These are phyloP conservation scores for Phylloporus sp. DNA, from an alignment of 768 basidiomycete genomes.

Conservation along the genomic window DNA sequence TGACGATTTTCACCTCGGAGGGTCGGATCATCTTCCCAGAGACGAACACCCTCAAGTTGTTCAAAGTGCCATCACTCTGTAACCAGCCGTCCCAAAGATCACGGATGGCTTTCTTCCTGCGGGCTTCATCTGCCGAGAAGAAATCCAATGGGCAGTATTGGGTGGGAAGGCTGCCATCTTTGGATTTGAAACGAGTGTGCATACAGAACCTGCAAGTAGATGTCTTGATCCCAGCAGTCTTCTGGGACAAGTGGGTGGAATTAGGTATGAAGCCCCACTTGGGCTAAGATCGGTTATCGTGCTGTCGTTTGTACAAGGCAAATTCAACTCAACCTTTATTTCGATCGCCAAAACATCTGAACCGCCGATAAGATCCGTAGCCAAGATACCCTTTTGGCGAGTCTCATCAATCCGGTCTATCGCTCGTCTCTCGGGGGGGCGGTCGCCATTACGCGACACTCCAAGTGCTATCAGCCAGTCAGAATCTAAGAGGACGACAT, in stretches of 20 bases:
- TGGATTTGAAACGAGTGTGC: constrained; percentile 60
- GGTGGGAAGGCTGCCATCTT: constrained; percentile 31
- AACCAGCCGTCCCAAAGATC: constrained; percentile 74
- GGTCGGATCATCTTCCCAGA: constrained; percentile 59
- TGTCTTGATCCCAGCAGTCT: constrained; percentile 57
- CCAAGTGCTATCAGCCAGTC: constrained; percentile 62
- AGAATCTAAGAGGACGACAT: constrained; percentile 41
- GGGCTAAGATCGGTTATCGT: constrained; percentile 50
- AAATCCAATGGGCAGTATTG: constrained; percentile 89
- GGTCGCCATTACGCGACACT: constrained; percentile 39
- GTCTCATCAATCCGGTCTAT: constrained; percentile 58
- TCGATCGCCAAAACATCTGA: constrained; percentile 66
- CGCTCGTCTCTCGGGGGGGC: constrained; percentile 55
- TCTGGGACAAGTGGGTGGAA: constrained; percentile 52
- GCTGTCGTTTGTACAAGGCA: neutral
- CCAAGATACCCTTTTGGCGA: constrained; percentile 60
- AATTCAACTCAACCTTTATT: constrained; percentile 67
- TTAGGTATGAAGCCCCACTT: constrained; percentile 95
- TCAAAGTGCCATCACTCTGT: constrained; percentile 56
- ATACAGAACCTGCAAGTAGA: constrained; percentile 87
- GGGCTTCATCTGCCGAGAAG: constrained; percentile 64
- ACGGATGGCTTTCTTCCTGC: constrained; percentile 62
- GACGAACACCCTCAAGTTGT: constrained; percentile 82
- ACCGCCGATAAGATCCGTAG: constrained; percentile 74
- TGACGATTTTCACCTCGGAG: constrained; percentile 44